These are phyloP conservation scores for Trichoderma sp. DNA, from an alignment of 2,329 filamentous ascomycete genomes.

Conservation along the genomic window DNA sequence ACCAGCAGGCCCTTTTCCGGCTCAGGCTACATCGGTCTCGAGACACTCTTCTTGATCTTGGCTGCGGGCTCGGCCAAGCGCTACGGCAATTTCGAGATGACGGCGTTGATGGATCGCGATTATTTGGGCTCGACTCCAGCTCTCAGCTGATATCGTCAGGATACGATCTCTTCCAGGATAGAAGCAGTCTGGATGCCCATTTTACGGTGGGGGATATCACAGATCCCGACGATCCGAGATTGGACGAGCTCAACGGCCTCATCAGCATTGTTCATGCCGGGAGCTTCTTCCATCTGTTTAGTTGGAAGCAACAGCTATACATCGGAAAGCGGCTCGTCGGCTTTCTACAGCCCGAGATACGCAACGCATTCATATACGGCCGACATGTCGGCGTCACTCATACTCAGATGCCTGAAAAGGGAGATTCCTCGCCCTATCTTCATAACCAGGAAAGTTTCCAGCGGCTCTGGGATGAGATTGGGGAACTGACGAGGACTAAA, in stretches of 20 bases:
- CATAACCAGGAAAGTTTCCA: conserved; percentile 57
- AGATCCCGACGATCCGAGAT: conserved; percentile 44
- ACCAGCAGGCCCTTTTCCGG: conserved; percentile 49
- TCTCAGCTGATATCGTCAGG: conserved; percentile 59
- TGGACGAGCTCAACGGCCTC: conserved; percentile 44
- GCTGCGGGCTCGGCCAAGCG: conserved; percentile 56
- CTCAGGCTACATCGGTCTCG: conserved; percentile 45
- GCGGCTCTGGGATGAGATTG: conserved; percentile 58
- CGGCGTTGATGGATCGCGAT: conserved; percentile 51
- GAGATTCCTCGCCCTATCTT: conserved; percentile 45
- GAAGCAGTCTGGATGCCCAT: conserved; percentile 48
- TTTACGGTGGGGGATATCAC: conserved; percentile 59
- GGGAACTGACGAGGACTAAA: conserved; percentile 50
- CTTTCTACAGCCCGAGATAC: conserved; percentile 51
- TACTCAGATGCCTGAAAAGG: conserved; percentile 33
- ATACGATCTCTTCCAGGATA: conserved; percentile 67
- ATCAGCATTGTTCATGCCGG: conserved; percentile 55
- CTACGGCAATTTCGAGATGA: conserved; percentile 55
- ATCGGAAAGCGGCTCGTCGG: conserved; percentile 50
- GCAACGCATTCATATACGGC: conserved; percentile 54
- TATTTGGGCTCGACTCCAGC: conserved; percentile 57
- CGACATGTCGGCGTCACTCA: conserved; percentile 51
- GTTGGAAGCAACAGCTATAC: conserved; percentile 51
- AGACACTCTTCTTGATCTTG: conserved; percentile 53
- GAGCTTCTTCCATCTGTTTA: conserved; percentile 57